These are phyloP conservation scores for Myriangium duriaei DNA, from an alignment of 2,329 filamentous ascomycete genomes.

Conservation along the genomic window DNA sequence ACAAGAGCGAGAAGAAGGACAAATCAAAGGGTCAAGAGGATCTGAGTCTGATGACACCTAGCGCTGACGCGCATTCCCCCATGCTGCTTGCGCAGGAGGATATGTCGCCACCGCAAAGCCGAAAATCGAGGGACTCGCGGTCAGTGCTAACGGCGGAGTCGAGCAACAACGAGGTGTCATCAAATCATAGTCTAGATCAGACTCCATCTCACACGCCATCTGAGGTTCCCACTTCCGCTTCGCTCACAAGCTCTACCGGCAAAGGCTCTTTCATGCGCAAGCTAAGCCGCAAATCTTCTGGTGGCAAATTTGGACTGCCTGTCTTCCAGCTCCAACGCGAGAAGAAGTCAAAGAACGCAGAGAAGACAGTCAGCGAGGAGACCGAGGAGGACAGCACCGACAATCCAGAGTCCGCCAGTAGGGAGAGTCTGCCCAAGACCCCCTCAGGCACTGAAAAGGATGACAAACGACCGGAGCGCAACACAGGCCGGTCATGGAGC, in stretches of 20 bases:
- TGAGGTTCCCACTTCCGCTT: constrained; percentile 14
- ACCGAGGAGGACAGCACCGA: constrained; percentile 25
- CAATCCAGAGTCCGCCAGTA: constrained; percentile 12
- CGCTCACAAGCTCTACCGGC: constrained; percentile 20
- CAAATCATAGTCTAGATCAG: constrained; percentile 30
- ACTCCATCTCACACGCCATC: constrained; percentile 23
- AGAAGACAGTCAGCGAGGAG: constrained; percentile 22
- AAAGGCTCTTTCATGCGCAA: constrained; percentile 39
- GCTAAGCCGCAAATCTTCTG: constrained; percentile 34
- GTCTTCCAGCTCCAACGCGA: constrained; percentile 28
- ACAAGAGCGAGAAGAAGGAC: constrained; percentile 24
- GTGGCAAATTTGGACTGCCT: constrained; percentile 31
- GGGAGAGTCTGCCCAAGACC: constrained; percentile 20
- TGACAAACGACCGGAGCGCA: constrained; percentile 25
- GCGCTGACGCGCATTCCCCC: constrained; percentile 11
- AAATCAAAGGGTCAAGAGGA: constrained; percentile 19
- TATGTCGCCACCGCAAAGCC: constrained; percentile 25
- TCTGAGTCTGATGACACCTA: constrained; percentile 3
- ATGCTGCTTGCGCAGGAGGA: constrained; percentile 13
- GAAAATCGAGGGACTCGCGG: constrained; percentile 30
- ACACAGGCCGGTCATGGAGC: constrained; percentile 28
- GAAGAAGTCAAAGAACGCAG: constrained; percentile 11
- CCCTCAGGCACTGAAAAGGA: constrained; percentile 16
- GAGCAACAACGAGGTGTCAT: constrained; percentile 15
- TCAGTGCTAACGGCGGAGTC: constrained; percentile 28